A percentile compares a stretch with the other conserved stretches of the same genome.
Conservation (phyloP, 169 alveolate species). For the Blepharisma undulans region DNA sequence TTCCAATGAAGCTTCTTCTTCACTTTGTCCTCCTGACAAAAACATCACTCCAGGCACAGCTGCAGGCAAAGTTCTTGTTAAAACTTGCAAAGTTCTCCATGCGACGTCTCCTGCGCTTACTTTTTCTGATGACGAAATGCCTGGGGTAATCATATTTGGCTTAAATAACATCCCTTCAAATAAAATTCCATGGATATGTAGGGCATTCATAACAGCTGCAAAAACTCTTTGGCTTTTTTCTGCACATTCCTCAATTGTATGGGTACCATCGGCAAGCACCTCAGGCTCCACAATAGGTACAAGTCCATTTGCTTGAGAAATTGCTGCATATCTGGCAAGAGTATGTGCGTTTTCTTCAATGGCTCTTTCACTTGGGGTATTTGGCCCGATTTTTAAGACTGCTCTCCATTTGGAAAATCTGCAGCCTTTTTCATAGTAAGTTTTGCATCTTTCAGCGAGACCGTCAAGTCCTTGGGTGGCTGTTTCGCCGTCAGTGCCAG, state of each 20-base stretch:
- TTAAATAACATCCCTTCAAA: slow-evolving; percentile 97
- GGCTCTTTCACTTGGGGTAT: slow-evolving; percentile 91
- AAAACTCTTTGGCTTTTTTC: slow-evolving; percentile 94
- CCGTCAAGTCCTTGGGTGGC: slow-evolving; percentile 97
- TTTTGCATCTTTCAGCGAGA: slow-evolving; percentile 94
- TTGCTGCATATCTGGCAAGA: slow-evolving; percentile 98
- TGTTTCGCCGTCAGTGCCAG: slow-evolving; percentile 87
- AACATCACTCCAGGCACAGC: slow-evolving; percentile 97
- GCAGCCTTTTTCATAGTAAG: slow-evolving; percentile 96
- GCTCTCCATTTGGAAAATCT: slow-evolving; percentile 99
- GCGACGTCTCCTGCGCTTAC: slow-evolving; percentile 93
- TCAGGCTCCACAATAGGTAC: slow-evolving; percentile 99
- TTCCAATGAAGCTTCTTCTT: slow-evolving; percentile 96
- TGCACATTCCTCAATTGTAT: slow-evolving; percentile 94
- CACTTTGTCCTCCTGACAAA: slow-evolving; percentile 99
- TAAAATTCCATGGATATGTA: slow-evolving; percentile 92
- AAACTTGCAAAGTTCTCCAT: slow-evolving; percentile 92
- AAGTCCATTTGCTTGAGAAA: slow-evolving; percentile 96
- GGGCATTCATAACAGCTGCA: slow-evolving; percentile 94
- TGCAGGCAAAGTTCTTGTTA: slow-evolving; percentile 95
- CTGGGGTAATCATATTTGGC: slow-evolving; percentile 99
- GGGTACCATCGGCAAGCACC: slow-evolving; percentile 96
- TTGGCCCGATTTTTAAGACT: slow-evolving; percentile 92
- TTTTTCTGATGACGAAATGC: slow-evolving; percentile 90
- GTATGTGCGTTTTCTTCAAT: slow-evolving; percentile 95